Evolutionary conservation across 1,139 yeast species (phyloP).

Genomic region (Arxiozyma telluris): DNA sequence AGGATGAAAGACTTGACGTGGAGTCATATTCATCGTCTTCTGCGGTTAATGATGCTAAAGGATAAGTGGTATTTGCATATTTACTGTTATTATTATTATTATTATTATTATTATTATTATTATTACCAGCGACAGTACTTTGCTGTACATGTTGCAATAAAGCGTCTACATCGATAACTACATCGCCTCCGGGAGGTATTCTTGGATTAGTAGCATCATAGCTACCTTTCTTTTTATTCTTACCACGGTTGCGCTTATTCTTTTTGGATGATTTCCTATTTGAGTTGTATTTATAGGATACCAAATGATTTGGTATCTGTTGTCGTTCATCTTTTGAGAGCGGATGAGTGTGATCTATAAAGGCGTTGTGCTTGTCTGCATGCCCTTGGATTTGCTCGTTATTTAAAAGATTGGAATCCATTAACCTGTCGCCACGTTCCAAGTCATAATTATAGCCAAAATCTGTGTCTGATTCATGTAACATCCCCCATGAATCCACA

Average conservation of each 20-base stretch:
- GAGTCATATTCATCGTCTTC: conserved; percentile 8
- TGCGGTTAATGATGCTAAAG: background rate
- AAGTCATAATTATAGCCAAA: conserved; percentile 16
- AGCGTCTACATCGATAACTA: conserved; percentile 30
- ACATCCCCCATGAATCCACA: conserved; percentile 28
- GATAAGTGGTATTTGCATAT: background rate
- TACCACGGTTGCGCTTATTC: background rate
- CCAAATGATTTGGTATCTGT: conserved; percentile 1
- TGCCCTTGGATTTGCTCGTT: background rate
- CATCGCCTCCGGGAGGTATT: conserved; percentile 15
- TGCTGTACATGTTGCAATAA: conserved; percentile 25
- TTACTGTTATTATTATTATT: background rate
- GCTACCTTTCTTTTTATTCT: background rate
- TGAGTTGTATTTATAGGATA: conserved; percentile 4
- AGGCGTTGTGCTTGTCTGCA: conserved; percentile 9
- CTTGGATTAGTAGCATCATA: background rate
- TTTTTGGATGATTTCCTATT: conserved; percentile 6
- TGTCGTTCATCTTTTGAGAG: background rate
- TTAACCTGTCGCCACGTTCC: conserved; percentile 8
- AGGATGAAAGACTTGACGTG: conserved; percentile 6
- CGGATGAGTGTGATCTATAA: conserved; percentile 23
- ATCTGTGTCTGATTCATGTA: conserved; percentile 25
- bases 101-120: no score
- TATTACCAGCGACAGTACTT: conserved; percentile 4
- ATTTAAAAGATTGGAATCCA: background rate